Percentiles rank a stretch among this genome's conserved stretches.
Evolutionary conservation across 164 flowering plant species (phyloP).

Genomic region (Annona cherimola): DNA sequence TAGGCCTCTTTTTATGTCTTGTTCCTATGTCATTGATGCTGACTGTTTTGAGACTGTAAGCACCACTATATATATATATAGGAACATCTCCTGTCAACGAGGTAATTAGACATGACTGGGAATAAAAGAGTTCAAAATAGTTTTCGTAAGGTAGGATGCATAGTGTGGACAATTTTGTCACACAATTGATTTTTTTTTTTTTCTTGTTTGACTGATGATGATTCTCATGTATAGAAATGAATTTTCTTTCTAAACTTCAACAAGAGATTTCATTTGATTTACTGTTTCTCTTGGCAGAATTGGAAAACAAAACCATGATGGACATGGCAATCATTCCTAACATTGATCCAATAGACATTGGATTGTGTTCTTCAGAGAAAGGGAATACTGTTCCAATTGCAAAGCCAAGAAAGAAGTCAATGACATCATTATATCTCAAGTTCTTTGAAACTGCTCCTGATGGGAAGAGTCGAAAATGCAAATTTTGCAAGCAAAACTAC

Average conservation of each 20-base stretch:
- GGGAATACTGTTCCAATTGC: conserved; percentile 34
- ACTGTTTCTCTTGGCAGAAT: conserved; percentile 31
- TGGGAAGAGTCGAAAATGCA: conserved; percentile 90
- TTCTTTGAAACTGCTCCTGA: conserved; percentile 86
- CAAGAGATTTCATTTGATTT: background rate
- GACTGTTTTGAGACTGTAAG: background rate
- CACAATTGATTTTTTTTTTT: background rate
- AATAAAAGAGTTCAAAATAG: background rate
- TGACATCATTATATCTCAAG: conserved; percentile 91
- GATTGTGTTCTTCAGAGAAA: conserved; percentile 66
- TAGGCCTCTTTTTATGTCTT: background rate
- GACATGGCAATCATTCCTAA: conserved; percentile 49
- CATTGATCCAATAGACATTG: conserved; percentile 52
- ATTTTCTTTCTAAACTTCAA: background rate
- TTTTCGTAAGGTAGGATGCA: background rate
- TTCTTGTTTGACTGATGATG: background rate
- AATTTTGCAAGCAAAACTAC: conserved; percentile 90
- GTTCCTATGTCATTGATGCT: background rate
- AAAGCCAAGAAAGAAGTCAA: conserved; percentile 85
- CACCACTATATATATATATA: background rate
- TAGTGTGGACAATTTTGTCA: too few relatives aligned
- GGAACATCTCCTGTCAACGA: background rate
- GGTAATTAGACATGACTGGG: background rate
- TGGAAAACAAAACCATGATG: conserved; percentile 76
- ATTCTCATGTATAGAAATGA: background rate